Percentiles rank a stretch among this genome's conserved stretches.
These are phyloP conservation scores for Glarea lozoyensis DNA, from an alignment of 495 filamentous ascomycete species.

Conservation along the genomic window DNA sequence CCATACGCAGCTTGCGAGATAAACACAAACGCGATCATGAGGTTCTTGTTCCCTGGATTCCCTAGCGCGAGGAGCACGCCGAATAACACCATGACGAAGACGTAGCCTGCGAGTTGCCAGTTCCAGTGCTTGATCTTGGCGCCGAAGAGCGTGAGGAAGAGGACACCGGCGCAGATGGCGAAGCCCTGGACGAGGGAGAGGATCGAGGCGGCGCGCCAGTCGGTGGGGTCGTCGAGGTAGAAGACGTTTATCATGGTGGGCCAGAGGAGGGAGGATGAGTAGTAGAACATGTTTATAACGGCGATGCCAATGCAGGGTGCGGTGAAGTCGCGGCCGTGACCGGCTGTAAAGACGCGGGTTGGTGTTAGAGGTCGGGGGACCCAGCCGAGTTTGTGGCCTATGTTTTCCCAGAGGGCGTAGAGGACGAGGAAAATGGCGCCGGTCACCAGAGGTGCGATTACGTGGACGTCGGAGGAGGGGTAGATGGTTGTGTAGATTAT, in stretches of 20 bases:
- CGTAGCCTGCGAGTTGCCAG: slow-evolving; percentile 20
- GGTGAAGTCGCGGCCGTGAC: slow-evolving; percentile 20
- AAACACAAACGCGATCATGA: slow-evolving; percentile 30
- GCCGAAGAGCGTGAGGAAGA: slow-evolving; percentile 24
- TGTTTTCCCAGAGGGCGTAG: slow-evolving; percentile 21
- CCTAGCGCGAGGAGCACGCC: slow-evolving; percentile 24
- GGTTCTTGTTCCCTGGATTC: slow-evolving; percentile 20
- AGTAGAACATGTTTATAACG: slow-evolving; percentile 25
- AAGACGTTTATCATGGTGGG: slow-evolving; percentile 23
- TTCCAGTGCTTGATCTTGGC: slow-evolving; percentile 24
- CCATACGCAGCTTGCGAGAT: slow-evolving; percentile 23
- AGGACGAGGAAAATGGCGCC: slow-evolving; percentile 15
- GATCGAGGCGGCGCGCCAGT: slow-evolving; percentile 19
- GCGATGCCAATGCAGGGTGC: slow-evolving; percentile 18
- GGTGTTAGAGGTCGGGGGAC: slow-evolving; percentile 23
- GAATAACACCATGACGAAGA: slow-evolving; percentile 26
- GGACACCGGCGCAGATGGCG: slow-evolving; percentile 23
- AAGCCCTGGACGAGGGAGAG: slow-evolving; percentile 16
- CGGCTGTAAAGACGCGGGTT: slow-evolving; percentile 17
- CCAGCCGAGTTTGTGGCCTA: background rate
- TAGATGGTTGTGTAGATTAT: slow-evolving; percentile 21
- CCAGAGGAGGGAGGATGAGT: slow-evolving; percentile 20
- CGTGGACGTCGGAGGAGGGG: slow-evolving; percentile 11
- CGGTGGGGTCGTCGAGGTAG: slow-evolving; percentile 20
- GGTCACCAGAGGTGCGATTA: slow-evolving; percentile 19